A percentile compares a stretch with the other conserved stretches of the same genome.
Conservation (phyloP, 108 stramenopile genomes). For the Aurantiochytrium sp. region DNA sequence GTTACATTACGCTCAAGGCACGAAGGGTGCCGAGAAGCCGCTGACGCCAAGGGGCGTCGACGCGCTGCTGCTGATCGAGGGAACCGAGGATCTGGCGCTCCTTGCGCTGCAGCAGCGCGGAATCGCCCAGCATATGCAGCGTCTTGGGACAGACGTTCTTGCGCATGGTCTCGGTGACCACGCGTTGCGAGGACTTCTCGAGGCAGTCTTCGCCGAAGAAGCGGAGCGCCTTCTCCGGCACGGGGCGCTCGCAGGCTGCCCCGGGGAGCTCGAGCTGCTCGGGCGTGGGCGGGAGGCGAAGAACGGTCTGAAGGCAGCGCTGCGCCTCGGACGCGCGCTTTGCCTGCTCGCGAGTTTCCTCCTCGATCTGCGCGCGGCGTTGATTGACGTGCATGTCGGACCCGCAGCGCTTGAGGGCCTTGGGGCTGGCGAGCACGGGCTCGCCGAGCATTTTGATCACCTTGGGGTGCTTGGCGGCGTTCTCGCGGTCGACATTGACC, state of each 20-base stretch:
- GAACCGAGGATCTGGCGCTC: slow-evolving; percentile 3
- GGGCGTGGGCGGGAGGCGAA: not conserved
- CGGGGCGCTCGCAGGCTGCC: not conserved
- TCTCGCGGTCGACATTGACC: not conserved
- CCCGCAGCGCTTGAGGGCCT: not conserved
- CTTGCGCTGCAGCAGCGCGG: not conserved
- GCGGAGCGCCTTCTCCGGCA: slow-evolving; percentile 7
- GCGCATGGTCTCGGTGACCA: not conserved
- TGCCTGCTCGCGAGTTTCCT: not conserved
- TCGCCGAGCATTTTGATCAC: not conserved
- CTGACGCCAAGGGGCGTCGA: not conserved
- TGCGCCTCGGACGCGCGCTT: not conserved
- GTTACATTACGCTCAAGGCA: not conserved
- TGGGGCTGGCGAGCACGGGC: not conserved
- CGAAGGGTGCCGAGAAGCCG: not conserved
- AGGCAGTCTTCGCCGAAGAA: not conserved
- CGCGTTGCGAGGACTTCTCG: not conserved
- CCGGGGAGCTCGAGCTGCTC: not conserved
- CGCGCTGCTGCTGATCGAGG: not conserved
- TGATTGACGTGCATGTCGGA: not conserved
- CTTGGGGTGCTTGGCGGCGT: not conserved
- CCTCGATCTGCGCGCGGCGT: not conserved
- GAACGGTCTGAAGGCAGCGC: not conserved
- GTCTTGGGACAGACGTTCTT: not conserved
- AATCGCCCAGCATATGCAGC: not conserved